Percentiles rank a stretch among this genome's conserved stretches.
phyloP scores from a whole-genome alignment of 23 red algal genomes.

The Agarophyton chilense region DNA sequence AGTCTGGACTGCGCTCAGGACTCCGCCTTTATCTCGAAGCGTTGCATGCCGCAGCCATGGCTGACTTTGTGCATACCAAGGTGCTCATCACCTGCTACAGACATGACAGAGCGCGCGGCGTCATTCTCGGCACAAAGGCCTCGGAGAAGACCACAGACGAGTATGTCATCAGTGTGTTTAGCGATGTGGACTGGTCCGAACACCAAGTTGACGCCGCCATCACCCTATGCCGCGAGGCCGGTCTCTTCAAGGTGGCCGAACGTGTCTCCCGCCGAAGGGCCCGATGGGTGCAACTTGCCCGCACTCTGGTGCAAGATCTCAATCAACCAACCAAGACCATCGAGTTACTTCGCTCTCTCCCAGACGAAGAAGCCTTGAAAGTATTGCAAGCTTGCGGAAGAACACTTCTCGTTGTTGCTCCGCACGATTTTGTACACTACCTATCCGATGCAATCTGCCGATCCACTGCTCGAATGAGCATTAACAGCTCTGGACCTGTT shows the following conservation, averaged over 20 bases:
- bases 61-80: slow-evolving; percentile 76
- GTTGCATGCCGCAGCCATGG: slow-evolving; percentile 62
- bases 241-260: slow-evolving; percentile 63
- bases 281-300: slow-evolving; percentile 55
- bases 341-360: slow-evolving; percentile 55
- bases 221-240: slow-evolving; percentile 58
- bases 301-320: slow-evolving; percentile 64
- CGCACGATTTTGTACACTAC: slow-evolving; percentile 61
- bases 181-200: slow-evolving; percentile 72
- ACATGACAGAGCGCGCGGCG: slow-evolving; percentile 72
- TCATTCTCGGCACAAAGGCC: slow-evolving; percentile 51
- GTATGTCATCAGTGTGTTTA: slow-evolving; percentile 68
- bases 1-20: slow-evolving; percentile 71
- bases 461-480: slow-evolving; percentile 1
- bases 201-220: slow-evolving; percentile 75
- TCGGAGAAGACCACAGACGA: slow-evolving; percentile 70
- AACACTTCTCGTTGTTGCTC: slow-evolving; percentile 21
- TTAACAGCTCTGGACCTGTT: slow-evolving; percentile 30
- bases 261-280: slow-evolving; percentile 50
- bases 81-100: slow-evolving; percentile 89
- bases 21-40: slow-evolving; percentile 83
- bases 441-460: slow-evolving; percentile 49
- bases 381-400: slow-evolving; percentile 65
- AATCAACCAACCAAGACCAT: slow-evolving; percentile 48
- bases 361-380: slow-evolving; percentile 46